These are phyloP conservation scores for Tuber microsphaerosporum DNA, from an alignment of 495 filamentous ascomycete species.

Conservation along the genomic window DNA sequence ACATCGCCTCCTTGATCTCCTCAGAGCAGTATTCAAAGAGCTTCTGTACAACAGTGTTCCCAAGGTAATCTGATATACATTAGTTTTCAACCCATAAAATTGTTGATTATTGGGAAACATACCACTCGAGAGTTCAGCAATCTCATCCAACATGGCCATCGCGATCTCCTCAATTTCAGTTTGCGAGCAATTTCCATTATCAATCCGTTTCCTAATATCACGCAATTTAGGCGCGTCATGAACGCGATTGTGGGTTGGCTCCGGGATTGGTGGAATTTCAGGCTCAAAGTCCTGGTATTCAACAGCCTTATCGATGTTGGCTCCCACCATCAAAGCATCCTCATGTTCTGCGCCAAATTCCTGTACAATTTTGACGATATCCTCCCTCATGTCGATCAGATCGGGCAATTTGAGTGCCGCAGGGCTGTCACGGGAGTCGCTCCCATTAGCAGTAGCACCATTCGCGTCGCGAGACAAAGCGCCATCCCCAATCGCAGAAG, in stretches of 20 bases:
- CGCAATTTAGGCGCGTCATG: constrained; percentile 93
- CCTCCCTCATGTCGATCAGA: constrained; percentile 65
- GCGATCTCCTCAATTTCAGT: constrained; percentile 90
- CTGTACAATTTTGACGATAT: constrained; percentile 78
- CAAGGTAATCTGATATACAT: constrained; percentile 67
- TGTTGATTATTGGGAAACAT: background rate
- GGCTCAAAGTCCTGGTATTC: constrained; percentile 61
- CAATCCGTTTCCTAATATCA: constrained; percentile 94
- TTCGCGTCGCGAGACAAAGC: constrained; percentile 30
- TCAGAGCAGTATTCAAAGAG: constrained; percentile 95
- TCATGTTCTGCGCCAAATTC: constrained; percentile 85
- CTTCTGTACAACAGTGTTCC: constrained; percentile 99
- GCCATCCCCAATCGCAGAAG: constrained; percentile 40
- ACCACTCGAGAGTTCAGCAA: constrained; percentile 69
- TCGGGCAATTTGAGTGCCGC: constrained; percentile 61
- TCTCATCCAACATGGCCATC: constrained; percentile 85
- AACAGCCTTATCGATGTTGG: constrained; percentile 68
- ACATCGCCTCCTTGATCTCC: constrained; percentile 80
- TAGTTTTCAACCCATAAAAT: background rate
- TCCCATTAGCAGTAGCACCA: constrained; percentile 41
- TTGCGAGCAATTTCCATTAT: constrained; percentile 78
- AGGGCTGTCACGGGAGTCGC: constrained; percentile 43
- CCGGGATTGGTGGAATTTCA: constrained; percentile 82
- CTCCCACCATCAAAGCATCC: constrained; percentile 63
- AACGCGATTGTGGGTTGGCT: constrained; percentile 81